Conservation (phyloP, 768 basidiomycete genomes). For the Auriscalpium vulgare region DNA sequence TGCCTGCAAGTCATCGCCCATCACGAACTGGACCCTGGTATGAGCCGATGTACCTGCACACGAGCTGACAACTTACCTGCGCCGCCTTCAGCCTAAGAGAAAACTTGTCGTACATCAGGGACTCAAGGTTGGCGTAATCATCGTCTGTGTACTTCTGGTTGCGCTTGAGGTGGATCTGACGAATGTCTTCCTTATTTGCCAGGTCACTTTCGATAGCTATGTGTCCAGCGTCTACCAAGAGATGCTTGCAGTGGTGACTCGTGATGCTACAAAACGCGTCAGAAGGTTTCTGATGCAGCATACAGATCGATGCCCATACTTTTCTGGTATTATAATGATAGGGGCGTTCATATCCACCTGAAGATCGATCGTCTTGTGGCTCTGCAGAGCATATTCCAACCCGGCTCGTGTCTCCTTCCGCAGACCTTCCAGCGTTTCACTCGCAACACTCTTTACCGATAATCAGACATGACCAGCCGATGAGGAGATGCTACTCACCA, state of each 20-base stretch:
- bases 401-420: conserved; percentile 92
- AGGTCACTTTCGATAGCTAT: conserved; percentile 89
- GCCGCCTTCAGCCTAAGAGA: conserved; percentile 77
- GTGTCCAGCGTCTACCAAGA: conserved; percentile 94
- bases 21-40: conserved; percentile 55
- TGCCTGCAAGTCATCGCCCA: conserved; percentile 75
- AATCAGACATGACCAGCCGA: conserved; percentile 1
- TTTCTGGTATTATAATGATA: conserved; percentile 93
- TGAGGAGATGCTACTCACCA: conserved; percentile 41
- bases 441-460: conserved; percentile 67
- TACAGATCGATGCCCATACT: conserved; percentile 40
- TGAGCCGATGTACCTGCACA: not conserved
- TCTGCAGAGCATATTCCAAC: conserved; percentile 86
- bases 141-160: conserved; percentile 79
- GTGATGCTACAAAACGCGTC: conserved; percentile 36
- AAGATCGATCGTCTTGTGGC: conserved; percentile 94
- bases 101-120: conserved; percentile 92
- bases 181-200: conserved; percentile 73
- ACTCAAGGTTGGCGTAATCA: conserved; percentile 80
- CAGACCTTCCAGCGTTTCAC: conserved; percentile 86
- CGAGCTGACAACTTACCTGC: conserved; percentile 47
- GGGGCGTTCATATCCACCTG: conserved; percentile 96
- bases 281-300: not conserved
- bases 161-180: conserved; percentile 74
- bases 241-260: conserved; percentile 67